Conservation (phyloP, 2,329 filamentous ascomycete species). For the Sordariomycetes sp. region DNA sequence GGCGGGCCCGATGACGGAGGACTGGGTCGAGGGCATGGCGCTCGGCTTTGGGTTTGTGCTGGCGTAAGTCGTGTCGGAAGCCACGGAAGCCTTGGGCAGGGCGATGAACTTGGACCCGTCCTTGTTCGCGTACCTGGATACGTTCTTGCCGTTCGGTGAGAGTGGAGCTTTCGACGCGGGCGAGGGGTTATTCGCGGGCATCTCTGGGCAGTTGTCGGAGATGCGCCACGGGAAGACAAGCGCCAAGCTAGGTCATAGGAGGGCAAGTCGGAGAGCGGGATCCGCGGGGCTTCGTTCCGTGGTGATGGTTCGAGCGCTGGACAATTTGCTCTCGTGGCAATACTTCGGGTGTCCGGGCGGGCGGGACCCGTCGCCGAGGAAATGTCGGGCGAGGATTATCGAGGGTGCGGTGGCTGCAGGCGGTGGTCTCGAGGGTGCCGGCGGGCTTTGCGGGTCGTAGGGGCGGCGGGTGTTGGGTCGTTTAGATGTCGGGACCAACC, state of each 20-base stretch:
- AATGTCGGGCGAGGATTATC: neutral
- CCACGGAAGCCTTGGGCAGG: constrained; percentile 40
- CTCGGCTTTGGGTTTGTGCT: constrained; percentile 26
- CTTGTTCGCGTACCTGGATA: constrained; percentile 53
- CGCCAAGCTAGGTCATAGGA: constrained; percentile 5
- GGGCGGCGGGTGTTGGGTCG: neutral
- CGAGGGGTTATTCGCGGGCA: constrained; percentile 40
- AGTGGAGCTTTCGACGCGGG: constrained; percentile 32
- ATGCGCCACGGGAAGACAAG: neutral
- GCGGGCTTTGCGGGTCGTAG: neutral
- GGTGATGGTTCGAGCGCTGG: neutral
- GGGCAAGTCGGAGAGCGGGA: constrained; percentile 7
- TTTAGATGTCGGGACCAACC: neutral
- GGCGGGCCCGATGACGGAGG: constrained; percentile 7
- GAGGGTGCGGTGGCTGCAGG: neutral
- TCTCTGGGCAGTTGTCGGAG: constrained; percentile 13
- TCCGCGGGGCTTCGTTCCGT: constrained; percentile 4
- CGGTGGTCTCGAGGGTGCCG: neutral
- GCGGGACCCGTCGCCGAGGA: neutral
- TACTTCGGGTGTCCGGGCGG: neutral
- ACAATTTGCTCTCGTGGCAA: neutral
- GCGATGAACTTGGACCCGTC: constrained; percentile 59
- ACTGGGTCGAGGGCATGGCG: constrained; percentile 9
- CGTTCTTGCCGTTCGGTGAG: constrained; percentile 36
- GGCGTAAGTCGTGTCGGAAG: constrained; percentile 37